Evolutionary conservation across 805 yeast species (phyloP).

Genomic region (Barnettozyma sucrosica): DNA sequence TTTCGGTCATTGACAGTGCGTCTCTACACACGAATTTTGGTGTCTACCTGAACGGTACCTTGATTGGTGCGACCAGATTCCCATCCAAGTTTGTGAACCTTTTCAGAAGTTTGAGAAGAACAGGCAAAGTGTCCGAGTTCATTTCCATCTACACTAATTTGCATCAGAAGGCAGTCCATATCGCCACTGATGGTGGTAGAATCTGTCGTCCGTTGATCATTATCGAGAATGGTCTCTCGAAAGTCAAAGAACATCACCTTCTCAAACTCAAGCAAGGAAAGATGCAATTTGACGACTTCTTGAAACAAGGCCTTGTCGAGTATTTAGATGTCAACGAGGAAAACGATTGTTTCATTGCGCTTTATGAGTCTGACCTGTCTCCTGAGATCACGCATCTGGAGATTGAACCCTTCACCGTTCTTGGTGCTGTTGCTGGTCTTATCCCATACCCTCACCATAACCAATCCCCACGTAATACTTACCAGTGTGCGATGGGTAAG

Average conservation of each 20-base stretch:
- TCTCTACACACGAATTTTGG: constrained; percentile 79
- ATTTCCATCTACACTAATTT: constrained; percentile 85
- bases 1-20: constrained; percentile 74
- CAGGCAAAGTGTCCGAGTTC: constrained; percentile 82
- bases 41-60: constrained; percentile 88
- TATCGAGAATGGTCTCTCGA: constrained; percentile 65
- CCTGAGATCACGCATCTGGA: constrained; percentile 78
- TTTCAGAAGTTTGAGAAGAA: constrained; percentile 76
- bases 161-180: constrained; percentile 90
- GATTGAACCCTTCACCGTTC: constrained; percentile 88
- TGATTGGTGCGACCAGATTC: constrained; percentile 82
- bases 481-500: constrained; percentile 96
- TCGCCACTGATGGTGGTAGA: constrained; percentile 98
- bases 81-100: constrained; percentile 76
- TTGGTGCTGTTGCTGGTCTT: constrained; percentile 90
- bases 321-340: constrained; percentile 97
- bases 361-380: constrained; percentile 66
- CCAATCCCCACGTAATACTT: constrained; percentile 88
- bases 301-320: constrained; percentile 82
- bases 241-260: constrained; percentile 69
- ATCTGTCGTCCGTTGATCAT: constrained; percentile 95
- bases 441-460: constrained; percentile 92
- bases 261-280: constrained; percentile 55
- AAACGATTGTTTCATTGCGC: constrained; percentile 87
- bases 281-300: constrained; percentile 87